phyloP scores from a whole-genome alignment of 352 stramenopile species.

The Phytophthora pistaciae region DNA sequence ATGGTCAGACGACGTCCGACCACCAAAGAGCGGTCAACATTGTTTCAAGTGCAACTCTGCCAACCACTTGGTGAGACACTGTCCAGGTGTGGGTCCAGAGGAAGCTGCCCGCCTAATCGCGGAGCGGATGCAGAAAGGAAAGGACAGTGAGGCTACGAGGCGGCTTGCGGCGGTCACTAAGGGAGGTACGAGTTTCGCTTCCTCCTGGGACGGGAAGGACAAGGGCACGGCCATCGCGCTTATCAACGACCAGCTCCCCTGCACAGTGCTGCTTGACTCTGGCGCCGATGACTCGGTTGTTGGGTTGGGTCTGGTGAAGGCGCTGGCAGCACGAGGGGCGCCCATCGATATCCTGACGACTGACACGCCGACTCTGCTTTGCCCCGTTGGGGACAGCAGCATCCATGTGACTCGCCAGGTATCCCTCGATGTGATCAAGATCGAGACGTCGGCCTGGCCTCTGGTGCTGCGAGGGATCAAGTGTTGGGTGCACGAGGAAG shows the following conservation, averaged over 20 bases:
- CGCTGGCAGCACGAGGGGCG: not conserved
- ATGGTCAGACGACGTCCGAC: not conserved
- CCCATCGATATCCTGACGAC: not conserved
- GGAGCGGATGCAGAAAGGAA: not conserved
- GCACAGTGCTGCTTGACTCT: not conserved
- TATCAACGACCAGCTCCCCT: not conserved
- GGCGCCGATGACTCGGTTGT: not conserved
- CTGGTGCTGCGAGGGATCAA: not conserved
- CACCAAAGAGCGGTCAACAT: not conserved
- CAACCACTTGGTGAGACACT: not conserved
- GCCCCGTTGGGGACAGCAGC: not conserved
- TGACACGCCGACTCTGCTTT: not conserved
- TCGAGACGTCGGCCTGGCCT: not conserved
- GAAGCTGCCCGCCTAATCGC: not conserved
- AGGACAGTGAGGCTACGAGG: not conserved
- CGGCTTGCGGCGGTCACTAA: not conserved
- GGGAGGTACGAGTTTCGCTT: not conserved
- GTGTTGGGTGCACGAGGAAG: not conserved
- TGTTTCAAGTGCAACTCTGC: not conserved
- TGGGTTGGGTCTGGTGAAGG: not conserved
- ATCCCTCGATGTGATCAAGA: not conserved
- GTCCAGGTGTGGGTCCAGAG: not conserved
- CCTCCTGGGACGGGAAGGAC: not conserved
- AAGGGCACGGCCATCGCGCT: not conserved
- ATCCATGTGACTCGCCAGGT: not conserved